Evolutionary conservation across 257 asterid species (phyloP), one percentile per base, ranked within the genome.

Genomic region (Solanum chiquidenum): DNA sequence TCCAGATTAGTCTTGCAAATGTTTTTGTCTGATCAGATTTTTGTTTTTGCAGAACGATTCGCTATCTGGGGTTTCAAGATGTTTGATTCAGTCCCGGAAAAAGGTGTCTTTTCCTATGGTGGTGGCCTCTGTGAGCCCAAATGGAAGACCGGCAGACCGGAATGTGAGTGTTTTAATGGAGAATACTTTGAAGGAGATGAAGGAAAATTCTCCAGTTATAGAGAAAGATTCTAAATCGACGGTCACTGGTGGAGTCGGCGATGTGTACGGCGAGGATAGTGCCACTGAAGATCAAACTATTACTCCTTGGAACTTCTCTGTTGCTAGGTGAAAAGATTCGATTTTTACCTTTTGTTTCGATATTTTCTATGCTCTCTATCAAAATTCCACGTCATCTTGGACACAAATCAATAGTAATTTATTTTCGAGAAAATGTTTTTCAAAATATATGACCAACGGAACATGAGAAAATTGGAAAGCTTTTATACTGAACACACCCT

Each of bases 251-350:
- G 96, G 96, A 42, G 98, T 94, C 55, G 93, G 92, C 60, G 98
- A 94, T 66, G 93, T 94, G 75, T 94, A 94, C 90, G 98, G 98
- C 5, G 98, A 94, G 92, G 98, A 94, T 93, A 93, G 90, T 86
- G 98, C 98, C 93, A 93, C 95, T 21, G 96, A 94, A 92, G 95
- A 93, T 91, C 96, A 92, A 89, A 89, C 87, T 46, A 91, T 93
- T 88, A 94, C 96, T 42, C 98, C 98, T 11, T 94, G 98, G 98
- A 92, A 94, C 79, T 93, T 92, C 90, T 86, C 93, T 58, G 96
- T 94, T 87, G 98, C 98, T 87, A 94, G 98, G 98, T 93, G 88
- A 88, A 74, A 55, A 31, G 27, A 25, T 75, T 83, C 7, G 2
- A 9, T 40, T 31, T 33, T 83, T 40, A 86, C 76, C 1, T 58